Evolutionary conservation across 352 stramenopile species (phyloP), one percentile per base, ranked within the genome.

Genomic region (Phytopythium sindhum): DNA sequence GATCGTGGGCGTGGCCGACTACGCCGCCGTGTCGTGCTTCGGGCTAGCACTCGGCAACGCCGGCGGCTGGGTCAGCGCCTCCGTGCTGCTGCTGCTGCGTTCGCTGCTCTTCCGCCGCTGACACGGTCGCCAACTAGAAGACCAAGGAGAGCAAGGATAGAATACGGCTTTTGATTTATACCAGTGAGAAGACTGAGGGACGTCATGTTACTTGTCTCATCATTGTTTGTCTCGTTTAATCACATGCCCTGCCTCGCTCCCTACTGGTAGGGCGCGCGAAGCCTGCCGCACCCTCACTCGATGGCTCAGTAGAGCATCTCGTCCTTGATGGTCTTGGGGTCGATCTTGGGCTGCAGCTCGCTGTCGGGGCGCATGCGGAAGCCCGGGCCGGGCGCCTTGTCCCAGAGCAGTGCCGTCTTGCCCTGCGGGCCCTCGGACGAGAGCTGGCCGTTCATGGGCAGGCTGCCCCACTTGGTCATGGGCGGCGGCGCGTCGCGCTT

Each of bases 391-490:
- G 90, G 90, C 23, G 78, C 66, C 77, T 96, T 90, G 50, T 87
- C 87, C 87, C 87, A 96, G 74, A 75, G 81, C 44, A 99, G 80
- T 53, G 86, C 88, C 14, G 95, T 98, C 83, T 99, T 99, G 52
- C 97, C 97, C 70, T 97, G 79, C 39, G 97, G 97, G 33, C 97
- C 97, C 82, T 99, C 97, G 79, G 97, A 99, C 70, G 90, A 98
- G 59, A 99, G 85, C 87, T 99, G 97, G 72, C 97, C 97, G 85
- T 99, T 99, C 96, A 99, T 99, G 19, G 98, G 97, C 66, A 99
- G 83, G 65, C 89, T 98, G 72, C 97, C 97, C 97, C 97, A 99
- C 73, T 98, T 98, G 77, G 88, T 98, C 93, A 99, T 99, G 28
- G 83, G 69, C 57, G 96, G 97, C 51, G 89, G 84, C 26, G 88